Evolutionary conservation across 2,329 filamentous ascomycete genomes (phyloP).

Genomic region (Claviceps cyperi): DNA sequence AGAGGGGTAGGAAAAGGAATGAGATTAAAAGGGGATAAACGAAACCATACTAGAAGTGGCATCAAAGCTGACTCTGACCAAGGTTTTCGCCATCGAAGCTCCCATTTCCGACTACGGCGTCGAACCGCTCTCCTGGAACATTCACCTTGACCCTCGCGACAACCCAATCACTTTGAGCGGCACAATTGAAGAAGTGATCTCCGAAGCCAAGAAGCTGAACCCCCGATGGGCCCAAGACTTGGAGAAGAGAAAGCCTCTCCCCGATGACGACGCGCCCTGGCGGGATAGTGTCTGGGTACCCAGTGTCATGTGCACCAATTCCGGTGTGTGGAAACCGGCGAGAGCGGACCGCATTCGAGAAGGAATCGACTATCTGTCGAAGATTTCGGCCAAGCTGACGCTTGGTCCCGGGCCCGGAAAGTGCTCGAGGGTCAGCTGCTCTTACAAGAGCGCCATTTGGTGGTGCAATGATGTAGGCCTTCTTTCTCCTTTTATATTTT

Average conservation of each 20-base stretch:
- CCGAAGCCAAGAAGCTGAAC: background rate
- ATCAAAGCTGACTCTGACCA: too few relatives aligned
- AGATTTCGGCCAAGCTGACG: background rate
- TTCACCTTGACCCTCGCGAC: background rate
- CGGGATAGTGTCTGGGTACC: background rate
- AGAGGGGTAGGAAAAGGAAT: too few relatives aligned
- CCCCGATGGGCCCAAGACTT: background rate
- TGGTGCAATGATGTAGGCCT: constrained; percentile 4
- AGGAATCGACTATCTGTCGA: background rate
- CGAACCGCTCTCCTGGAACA: background rate
- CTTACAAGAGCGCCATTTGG: background rate
- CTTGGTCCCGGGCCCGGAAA: background rate
- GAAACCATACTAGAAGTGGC: background rate
- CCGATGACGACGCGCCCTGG: background rate
- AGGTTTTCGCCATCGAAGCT: background rate
- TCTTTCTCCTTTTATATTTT: background rate
- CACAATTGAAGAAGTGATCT: background rate
- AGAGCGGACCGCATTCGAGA: background rate
- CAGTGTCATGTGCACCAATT: background rate
- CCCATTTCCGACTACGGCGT: background rate
- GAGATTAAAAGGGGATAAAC: background rate
- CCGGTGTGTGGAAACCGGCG: background rate
- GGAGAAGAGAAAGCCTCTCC: background rate
- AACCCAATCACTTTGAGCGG: background rate
- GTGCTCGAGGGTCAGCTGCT: constrained; percentile 1